Evolutionary conservation across 495 filamentous ascomycete genomes (phyloP).

Genomic region (Penicillium soppii): DNA sequence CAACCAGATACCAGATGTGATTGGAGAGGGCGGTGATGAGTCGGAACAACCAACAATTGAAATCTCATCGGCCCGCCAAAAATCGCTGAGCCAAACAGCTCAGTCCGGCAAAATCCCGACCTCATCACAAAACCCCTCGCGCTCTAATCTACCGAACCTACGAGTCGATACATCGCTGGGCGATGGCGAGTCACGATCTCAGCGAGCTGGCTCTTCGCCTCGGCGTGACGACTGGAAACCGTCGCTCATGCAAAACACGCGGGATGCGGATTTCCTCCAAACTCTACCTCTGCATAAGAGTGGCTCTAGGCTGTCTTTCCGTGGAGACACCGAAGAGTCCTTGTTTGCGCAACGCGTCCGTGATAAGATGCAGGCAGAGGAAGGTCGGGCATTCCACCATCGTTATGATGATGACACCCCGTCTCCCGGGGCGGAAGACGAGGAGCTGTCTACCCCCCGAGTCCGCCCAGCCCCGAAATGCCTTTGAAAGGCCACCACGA

Average conservation of each 20-base stretch:
- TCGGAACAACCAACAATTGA: constrained; percentile 66
- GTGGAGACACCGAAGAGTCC: constrained; percentile 40
- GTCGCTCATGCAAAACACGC: constrained; percentile 28
- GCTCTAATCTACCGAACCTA: constrained; percentile 24
- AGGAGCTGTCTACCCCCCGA: constrained; percentile 12
- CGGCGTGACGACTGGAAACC: constrained; percentile 26
- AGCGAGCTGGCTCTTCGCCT: constrained; percentile 10
- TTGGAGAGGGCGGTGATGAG: constrained; percentile 87
- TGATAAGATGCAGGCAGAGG: constrained; percentile 71
- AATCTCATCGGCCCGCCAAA: constrained; percentile 55
- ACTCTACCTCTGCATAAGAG: constrained; percentile 30
- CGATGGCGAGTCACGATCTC: constrained; percentile 18
- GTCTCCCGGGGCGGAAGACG: constrained; percentile 29
- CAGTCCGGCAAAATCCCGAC: constrained; percentile 10
- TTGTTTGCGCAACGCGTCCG: constrained; percentile 57
- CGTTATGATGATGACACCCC: constrained; percentile 28
- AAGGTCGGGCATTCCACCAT: constrained; percentile 66
- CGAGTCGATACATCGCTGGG: constrained; percentile 41
- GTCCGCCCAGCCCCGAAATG: constrained; percentile 3
- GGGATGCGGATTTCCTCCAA: constrained; percentile 41
- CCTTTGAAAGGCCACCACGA: constrained; percentile 30
- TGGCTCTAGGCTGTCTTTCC: constrained; percentile 43
- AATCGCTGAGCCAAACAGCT: constrained; percentile 31
- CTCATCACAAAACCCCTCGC: constrained; percentile 15
- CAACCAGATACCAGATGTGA: constrained; percentile 66